Evolutionary conservation across 108 stramenopile species (phyloP).

Genomic region (Skeletonema menzelii): DNA sequence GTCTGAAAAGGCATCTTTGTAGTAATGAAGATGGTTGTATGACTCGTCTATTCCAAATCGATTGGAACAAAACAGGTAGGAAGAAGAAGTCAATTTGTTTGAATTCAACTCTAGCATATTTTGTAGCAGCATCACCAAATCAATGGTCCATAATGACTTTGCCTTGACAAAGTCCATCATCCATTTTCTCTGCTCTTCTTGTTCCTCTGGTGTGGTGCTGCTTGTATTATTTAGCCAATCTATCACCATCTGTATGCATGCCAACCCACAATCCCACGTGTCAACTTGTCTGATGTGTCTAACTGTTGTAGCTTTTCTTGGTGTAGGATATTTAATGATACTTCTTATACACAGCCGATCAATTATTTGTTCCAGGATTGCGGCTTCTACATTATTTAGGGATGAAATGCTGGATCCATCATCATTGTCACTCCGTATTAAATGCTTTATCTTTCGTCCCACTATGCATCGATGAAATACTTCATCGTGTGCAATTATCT

Average conservation of each 20-base stretch:
- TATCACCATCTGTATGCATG: constrained; percentile 64
- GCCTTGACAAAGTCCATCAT: constrained; percentile 48
- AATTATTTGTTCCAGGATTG: neutral
- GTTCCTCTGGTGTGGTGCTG: neutral
- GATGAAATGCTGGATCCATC: neutral
- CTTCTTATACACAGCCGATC: neutral
- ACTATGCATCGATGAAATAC: neutral
- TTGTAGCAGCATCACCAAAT: constrained; percentile 63
- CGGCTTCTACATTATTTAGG: neutral
- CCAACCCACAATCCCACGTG: constrained; percentile 68
- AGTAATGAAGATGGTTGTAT: constrained; percentile 57
- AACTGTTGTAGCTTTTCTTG: constrained; percentile 10
- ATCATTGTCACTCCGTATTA: neutral
- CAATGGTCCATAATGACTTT: constrained; percentile 81
- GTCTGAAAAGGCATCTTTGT: constrained; percentile 55
- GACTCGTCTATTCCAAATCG: constrained; percentile 54
- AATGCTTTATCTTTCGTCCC: neutral
- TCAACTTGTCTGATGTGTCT: constrained; percentile 49
- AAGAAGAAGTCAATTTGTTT: constrained; percentile 7
- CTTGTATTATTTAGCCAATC: constrained; percentile 30
- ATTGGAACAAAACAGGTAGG: constrained; percentile 43
- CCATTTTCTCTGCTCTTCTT: constrained; percentile 15
- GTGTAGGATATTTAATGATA: neutral
- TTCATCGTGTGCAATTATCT: neutral
- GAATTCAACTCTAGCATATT: constrained; percentile 17